A percentile compares a stretch with the other conserved stretches of the same genome.
phyloP scores from a whole-genome alignment of 768 basidiomycete genomes.

The Calvatia gigantea region DNA sequence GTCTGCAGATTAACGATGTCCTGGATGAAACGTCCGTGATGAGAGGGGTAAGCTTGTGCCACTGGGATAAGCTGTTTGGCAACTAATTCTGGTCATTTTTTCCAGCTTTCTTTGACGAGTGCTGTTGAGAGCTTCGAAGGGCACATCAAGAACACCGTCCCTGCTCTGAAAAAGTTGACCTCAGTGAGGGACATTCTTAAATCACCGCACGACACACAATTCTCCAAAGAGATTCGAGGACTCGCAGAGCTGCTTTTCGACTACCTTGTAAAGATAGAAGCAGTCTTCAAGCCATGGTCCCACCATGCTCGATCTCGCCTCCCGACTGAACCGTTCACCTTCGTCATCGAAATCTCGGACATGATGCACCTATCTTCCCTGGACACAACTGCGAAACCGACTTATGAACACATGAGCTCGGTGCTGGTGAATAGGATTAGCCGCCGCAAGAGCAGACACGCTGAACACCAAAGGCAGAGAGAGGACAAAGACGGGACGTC shows the following conservation, averaged over 20 bases:
- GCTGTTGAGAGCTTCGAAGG: neutral
- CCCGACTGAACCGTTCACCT: neutral
- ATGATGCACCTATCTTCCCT: neutral
- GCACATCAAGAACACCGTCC: neutral
- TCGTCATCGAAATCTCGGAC: neutral
- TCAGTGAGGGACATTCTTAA: neutral
- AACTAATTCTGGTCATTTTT: neutral
- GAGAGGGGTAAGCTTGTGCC: neutral
- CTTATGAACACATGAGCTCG: neutral
- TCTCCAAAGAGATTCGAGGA: neutral
- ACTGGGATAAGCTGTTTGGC: neutral
- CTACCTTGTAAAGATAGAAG: neutral
- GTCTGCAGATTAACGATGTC: neutral
- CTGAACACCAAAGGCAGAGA: neutral
- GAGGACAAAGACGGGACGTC: neutral
- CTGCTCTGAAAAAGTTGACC: neutral
- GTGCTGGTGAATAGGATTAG: neutral
- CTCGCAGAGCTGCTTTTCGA: neutral
- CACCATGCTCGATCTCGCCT: neutral
- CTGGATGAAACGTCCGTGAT: neutral
- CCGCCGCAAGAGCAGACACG: neutral
- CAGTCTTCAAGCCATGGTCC: neutral
- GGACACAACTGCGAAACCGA: neutral
- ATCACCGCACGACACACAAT: neutral
- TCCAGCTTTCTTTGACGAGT: neutral